phyloP scores from a whole-genome alignment of 768 basidiomycete genomes.

The Russula olivacea region DNA sequence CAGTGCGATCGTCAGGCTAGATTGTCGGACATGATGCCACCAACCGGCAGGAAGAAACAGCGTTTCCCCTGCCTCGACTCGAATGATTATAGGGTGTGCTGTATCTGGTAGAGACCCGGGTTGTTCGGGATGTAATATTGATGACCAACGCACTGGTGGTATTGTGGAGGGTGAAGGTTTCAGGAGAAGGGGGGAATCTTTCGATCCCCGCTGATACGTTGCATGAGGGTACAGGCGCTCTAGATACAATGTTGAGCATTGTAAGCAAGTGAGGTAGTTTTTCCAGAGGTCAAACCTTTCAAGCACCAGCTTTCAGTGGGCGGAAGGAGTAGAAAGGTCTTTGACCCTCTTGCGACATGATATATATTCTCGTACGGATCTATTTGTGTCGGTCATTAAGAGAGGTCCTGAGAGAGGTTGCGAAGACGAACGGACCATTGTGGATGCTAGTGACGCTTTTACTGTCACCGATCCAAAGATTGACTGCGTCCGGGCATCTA shows the following conservation, averaged over 20 bases:
- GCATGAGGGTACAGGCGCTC: conserved; percentile 63
- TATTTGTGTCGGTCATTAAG: conserved; percentile 28
- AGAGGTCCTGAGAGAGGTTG: not conserved
- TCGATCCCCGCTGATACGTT: conserved; percentile 37
- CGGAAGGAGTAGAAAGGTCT: conserved; percentile 80
- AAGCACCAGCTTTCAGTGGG: conserved; percentile 87
- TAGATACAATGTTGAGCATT: conserved; percentile 29
- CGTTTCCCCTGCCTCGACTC: conserved; percentile 65
- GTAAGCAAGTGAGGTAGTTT: not conserved
- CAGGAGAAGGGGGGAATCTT: conserved; percentile 44
- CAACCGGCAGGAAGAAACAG: conserved; percentile 89
- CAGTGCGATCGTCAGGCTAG: conserved; percentile 57
- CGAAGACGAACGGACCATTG: conserved; percentile 48
- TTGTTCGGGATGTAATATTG: conserved; percentile 53
- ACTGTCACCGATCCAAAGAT: conserved; percentile 84
- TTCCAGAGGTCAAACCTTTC: conserved; percentile 46
- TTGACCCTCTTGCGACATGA: conserved; percentile 75
- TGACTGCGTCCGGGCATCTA: conserved; percentile 76
- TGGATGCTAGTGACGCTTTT: conserved; percentile 80
- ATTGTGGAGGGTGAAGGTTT: conserved; percentile 36
- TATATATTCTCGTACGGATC: conserved; percentile 95
- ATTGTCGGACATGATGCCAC: conserved; percentile 89
- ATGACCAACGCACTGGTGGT: conserved; percentile 77
- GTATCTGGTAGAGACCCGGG: conserved; percentile 43
- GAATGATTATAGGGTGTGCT: conserved; percentile 61